phyloP scores from a whole-genome alignment of 345 rosid species.

The Populus nigra region DNA sequence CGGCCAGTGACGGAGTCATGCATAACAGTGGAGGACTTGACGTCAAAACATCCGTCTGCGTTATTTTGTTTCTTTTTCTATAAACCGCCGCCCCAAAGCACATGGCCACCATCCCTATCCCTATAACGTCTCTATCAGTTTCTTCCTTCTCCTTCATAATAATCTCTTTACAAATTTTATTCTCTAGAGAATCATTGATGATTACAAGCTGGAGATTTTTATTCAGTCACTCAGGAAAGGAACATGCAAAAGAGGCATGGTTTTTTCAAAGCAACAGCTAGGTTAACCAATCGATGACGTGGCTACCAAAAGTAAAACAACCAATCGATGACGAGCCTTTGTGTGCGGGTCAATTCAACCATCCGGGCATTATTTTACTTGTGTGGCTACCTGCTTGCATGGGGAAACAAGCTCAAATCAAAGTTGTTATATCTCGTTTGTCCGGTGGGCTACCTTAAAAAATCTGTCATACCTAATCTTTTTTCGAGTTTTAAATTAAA shows the following conservation, averaged over 20 bases:
- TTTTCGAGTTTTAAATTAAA: too few species aligned
- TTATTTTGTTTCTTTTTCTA: not conserved
- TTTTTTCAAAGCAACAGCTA: too few species aligned
- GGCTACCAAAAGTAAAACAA: not conserved
- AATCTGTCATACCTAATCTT: too few species aligned
- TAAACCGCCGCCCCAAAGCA: conserved; percentile 40
- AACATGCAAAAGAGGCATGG: not conserved
- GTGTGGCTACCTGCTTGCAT: not conserved
- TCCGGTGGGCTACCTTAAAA: too few species aligned
- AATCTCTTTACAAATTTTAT: not conserved
- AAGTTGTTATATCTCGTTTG: not conserved
- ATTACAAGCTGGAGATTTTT: conserved; percentile 2
- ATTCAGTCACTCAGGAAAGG: not conserved
- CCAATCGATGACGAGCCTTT: not conserved
- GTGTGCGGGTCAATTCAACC: not conserved
- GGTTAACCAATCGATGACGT: not conserved
- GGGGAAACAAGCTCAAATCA: not conserved
- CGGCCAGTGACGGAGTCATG: not conserved
- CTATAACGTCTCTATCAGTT: conserved; percentile 14
- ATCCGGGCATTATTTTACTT: not conserved
- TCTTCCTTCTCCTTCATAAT: not conserved
- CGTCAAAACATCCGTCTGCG: conserved; percentile 11
- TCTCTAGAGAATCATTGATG: not conserved
- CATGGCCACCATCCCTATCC: conserved; percentile 36
- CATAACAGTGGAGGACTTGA: conserved; percentile 5